Percentiles rank a stretch among this genome's conserved stretches.
Conservation (phyloP, 1,284 basidiomycete genomes). For the Exobasidium cylindrosporum region DNA sequence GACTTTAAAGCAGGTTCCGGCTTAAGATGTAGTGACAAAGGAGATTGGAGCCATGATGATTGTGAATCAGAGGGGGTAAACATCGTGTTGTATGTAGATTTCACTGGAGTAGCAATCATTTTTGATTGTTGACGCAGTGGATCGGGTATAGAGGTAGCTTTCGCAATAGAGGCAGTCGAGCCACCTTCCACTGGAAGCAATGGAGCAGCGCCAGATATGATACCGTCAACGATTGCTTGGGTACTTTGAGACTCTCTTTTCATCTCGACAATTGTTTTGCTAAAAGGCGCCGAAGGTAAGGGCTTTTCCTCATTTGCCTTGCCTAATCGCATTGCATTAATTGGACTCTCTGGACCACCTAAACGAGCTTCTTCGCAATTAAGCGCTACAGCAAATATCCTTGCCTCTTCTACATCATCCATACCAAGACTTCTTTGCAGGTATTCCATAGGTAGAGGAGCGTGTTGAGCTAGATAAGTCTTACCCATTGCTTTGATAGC, state of each 20-base stretch:
- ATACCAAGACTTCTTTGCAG: slow-evolving; percentile 28
- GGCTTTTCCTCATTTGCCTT: neutral
- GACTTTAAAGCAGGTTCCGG: no score
- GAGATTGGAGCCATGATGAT: no score
- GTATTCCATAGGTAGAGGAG: slow-evolving; percentile 34
- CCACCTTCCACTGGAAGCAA: slow-evolving; percentile 6
- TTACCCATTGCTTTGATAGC: slow-evolving; percentile 59
- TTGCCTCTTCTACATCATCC: slow-evolving; percentile 35
- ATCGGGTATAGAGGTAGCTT: no score
- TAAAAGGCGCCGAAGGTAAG: slow-evolving; percentile 54
- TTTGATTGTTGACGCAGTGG: no score
- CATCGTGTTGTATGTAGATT: no score
- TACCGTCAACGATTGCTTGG: slow-evolving; percentile 75
- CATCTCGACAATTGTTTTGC: slow-evolving; percentile 67
- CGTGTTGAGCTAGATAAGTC: slow-evolving; percentile 57
- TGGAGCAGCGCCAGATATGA: slow-evolving; percentile 21
- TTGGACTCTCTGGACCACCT: slow-evolving; percentile 9
- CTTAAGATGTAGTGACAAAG: no score
- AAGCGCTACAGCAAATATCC: slow-evolving; percentile 46
- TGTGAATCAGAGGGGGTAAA: no score
- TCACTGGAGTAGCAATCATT: no score
- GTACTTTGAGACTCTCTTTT: slow-evolving; percentile 67
- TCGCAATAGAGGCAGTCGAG: neutral
- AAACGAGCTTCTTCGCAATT: slow-evolving; percentile 54
- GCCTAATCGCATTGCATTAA: neutral